Base-by-base conservation (phyloP, 495 filamentous ascomycete genomes). In the Daldinia caldariorum region DNA sequence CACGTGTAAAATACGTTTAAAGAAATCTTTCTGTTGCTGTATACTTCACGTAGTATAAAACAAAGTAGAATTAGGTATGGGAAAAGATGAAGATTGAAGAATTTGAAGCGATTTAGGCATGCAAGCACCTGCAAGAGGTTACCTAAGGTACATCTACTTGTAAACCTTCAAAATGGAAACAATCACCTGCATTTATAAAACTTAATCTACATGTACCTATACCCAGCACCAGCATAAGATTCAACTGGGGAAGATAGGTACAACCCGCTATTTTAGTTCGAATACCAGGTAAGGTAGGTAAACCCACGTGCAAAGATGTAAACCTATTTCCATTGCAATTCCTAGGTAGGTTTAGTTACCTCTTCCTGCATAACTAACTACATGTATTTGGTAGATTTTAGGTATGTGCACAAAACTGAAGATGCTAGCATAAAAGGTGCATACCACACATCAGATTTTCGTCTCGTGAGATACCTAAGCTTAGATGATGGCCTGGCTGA, bases 21-120 rank as follows among this genome's bases (percentile, higher is more conserved):
- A 63, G 18, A 43, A 51, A 58, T 32, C 51, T n/a, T 54, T 5
- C 22, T 35, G 57, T 43, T 66, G 38, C 10, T 58, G 62, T 47
- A 47, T 47, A 66, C 26, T 35, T 51, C 43, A 34, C 26, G 20
- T 57, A 29, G 39, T 47, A 20, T 47, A 47, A 22, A 22, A 53
- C 12, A 32, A 53, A 29, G 22, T 26, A 32, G 26, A 7, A 50
- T 14, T 7, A 16, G 16, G 38, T 16, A 47, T 47, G 20, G 10
- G 12, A 47, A 47, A 45, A 45, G 16, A 18, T 20, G 34, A 20
- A 45, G 7, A 20, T 12, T 47, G 18, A 12, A 26, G 12, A 32
- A 32, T 53, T 32, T 32, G 29, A 58, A 38, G 31, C 43, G 14
- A 43, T n/a, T 58, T 31, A 50, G n/a, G n/a, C 20, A 20, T 12